Evolutionary conservation across 768 basidiomycete species (phyloP).

Genomic region (Tephrocybe rancida): DNA sequence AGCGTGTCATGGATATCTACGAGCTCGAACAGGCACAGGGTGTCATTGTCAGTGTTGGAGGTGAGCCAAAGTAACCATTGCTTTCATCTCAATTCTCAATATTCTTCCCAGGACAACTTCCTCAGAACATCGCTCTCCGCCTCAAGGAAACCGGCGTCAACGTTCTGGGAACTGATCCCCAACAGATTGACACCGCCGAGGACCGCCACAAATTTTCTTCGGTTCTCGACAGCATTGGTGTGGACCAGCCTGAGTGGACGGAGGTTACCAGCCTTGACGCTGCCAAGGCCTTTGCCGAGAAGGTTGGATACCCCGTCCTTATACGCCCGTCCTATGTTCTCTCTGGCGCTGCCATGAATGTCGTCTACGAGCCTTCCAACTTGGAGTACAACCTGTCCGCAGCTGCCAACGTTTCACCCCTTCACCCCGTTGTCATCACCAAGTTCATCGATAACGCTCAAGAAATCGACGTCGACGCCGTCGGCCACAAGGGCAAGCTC

Average conservation of each 20-base stretch:
- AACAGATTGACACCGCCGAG: slow-evolving; percentile 94
- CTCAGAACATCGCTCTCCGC: slow-evolving; percentile 97
- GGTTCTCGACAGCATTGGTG: slow-evolving; percentile 90
- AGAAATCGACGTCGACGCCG: slow-evolving; percentile 98
- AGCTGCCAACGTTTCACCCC: slow-evolving; percentile 93
- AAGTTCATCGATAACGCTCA: slow-evolving; percentile 99
- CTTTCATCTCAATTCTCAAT: background rate
- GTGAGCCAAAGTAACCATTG: slow-evolving; percentile 41
- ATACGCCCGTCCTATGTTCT: slow-evolving; percentile 98
- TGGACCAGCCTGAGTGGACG: slow-evolving; percentile 96
- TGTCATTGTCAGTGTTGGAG: slow-evolving; percentile 96
- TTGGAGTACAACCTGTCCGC: slow-evolving; percentile 96
- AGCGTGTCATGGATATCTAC: slow-evolving; percentile 99
- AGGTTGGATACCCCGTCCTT: slow-evolving; percentile 93
- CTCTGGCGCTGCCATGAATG: slow-evolving; percentile 99
- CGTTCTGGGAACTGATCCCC: slow-evolving; percentile 95
- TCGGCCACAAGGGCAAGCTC: slow-evolving; percentile 89
- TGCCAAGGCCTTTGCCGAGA: slow-evolving; percentile 88
- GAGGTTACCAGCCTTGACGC: slow-evolving; percentile 88
- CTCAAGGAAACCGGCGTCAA: slow-evolving; percentile 90
- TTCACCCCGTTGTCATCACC: slow-evolving; percentile 97
- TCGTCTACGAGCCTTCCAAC: slow-evolving; percentile 88
- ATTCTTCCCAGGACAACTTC: slow-evolving; percentile 75
- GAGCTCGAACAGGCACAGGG: slow-evolving; percentile 93
- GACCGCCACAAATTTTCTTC: slow-evolving; percentile 99